phyloP scores from a whole-genome alignment of 345 rosid species.

The Hypericum androsaemum region DNA sequence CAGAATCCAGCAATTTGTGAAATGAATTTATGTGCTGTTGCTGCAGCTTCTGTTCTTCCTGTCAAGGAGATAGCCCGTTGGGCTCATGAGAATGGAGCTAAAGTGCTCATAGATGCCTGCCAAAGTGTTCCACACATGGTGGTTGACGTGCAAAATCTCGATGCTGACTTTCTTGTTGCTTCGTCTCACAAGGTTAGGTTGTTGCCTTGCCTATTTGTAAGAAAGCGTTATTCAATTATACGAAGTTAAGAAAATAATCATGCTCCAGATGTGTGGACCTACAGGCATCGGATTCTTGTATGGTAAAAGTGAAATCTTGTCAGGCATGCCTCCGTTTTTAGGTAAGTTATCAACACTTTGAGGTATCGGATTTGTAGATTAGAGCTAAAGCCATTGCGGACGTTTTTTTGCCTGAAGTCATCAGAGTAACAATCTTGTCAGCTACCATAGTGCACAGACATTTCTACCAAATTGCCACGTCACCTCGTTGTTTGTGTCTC shows the following conservation, averaged over 20 bases:
- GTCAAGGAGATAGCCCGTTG: slow-evolving; percentile 53
- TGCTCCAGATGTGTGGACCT: slow-evolving; percentile 99
- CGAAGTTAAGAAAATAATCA: slow-evolving; percentile 53
- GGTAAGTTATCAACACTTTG: slow-evolving; percentile 33
- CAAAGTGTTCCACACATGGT: slow-evolving; percentile 95
- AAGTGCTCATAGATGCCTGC: slow-evolving; percentile 90
- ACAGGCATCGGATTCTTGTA: slow-evolving; percentile 98
- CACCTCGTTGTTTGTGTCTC: background rate
- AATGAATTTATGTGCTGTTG: background rate
- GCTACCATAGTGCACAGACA: background rate
- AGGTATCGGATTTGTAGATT: background rate
- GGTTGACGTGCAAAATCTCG: slow-evolving; percentile 72
- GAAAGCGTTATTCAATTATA: slow-evolving; percentile 19
- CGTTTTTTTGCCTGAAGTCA: too few species aligned
- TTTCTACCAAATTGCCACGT: background rate
- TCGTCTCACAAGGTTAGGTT: slow-evolving; percentile 91
- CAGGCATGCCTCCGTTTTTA: slow-evolving; percentile 88
- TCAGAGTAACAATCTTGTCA: too few species aligned
- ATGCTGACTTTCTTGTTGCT: slow-evolving; percentile 88
- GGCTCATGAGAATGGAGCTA: slow-evolving; percentile 72
- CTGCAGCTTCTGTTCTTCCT: slow-evolving; percentile 74
- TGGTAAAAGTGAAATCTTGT: slow-evolving; percentile 66
- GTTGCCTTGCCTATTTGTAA: slow-evolving; percentile 13
- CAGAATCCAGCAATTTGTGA: background rate
- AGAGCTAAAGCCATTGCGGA: background rate